Conservation (phyloP, 2,329 filamentous ascomycete genomes). For the Scedosporium minutisporum region DNA sequence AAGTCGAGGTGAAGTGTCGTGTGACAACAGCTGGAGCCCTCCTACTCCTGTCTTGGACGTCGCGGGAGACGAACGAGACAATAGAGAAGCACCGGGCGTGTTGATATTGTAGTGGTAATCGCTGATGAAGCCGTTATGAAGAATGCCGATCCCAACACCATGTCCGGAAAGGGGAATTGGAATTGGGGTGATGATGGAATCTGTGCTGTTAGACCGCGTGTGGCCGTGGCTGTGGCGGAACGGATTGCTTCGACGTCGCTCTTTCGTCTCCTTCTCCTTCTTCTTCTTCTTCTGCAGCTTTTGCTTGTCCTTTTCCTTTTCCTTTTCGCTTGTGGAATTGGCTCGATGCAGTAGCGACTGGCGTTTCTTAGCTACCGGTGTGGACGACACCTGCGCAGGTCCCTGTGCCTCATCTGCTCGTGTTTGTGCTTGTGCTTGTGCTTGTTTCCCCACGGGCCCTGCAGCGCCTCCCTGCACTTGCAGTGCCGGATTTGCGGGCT, state of each 20-base stretch:
- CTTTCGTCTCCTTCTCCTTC: conserved; percentile 2
- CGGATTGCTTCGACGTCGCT: background rate
- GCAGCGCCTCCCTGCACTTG: background rate
- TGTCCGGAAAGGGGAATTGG: background rate
- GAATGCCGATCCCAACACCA: background rate
- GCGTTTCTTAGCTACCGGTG: background rate
- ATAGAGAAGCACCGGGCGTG: background rate
- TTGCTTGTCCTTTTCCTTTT: background rate
- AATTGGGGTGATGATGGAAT: background rate
- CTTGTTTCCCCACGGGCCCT: background rate
- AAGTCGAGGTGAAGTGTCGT: background rate
- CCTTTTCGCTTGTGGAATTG: conserved; percentile 2
- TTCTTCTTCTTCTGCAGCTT: conserved; percentile 6
- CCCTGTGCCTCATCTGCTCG: background rate
- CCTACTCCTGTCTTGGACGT: background rate
- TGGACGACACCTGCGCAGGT: background rate
- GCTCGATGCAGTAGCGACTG: background rate
- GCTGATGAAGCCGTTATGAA: background rate
- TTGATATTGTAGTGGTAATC: background rate
- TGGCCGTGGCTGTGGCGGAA: background rate
- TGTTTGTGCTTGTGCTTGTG: background rate
- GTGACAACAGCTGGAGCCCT: background rate
- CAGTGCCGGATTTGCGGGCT: background rate
- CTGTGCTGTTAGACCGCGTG: conserved; percentile 1
- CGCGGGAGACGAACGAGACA: background rate